Conservation (phyloP, 768 basidiomycete species). For the Suillus occidentalis region DNA sequence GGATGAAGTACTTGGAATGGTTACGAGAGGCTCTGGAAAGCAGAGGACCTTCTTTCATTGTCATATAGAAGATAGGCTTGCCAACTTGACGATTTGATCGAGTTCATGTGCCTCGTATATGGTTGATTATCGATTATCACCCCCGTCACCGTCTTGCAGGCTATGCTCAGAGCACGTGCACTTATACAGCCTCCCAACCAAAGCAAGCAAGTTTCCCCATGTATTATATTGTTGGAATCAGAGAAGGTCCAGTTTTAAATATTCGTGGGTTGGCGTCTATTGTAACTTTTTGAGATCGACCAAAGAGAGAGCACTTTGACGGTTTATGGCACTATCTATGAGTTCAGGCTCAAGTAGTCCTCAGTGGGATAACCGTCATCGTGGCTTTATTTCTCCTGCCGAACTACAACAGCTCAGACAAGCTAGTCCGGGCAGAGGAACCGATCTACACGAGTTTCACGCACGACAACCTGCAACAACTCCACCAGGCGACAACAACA, state of each 20-base stretch:
- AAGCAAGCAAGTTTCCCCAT: neutral
- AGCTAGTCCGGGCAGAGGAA: conserved; percentile 28
- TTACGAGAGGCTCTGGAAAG: conserved; percentile 3
- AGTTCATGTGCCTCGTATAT: neutral
- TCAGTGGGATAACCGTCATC: conserved; percentile 36
- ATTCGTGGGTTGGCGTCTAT: conserved; percentile 2
- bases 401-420: conserved; percentile 36
- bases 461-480: conserved; percentile 23
- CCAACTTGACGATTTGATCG: conserved; percentile 1
- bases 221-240: conserved; percentile 1
- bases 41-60: neutral
- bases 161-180: conserved; percentile 3
- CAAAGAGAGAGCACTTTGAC: neutral
- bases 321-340: conserved; percentile 1
- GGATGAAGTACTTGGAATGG: neutral
- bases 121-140: too few species aligned
- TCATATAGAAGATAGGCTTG: neutral
- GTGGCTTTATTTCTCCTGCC: conserved; percentile 35
- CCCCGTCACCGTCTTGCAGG: neutral
- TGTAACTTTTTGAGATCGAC: conserved; percentile 2
- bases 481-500: conserved; percentile 6
- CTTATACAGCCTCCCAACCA: neutral
- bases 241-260: conserved; percentile 1
- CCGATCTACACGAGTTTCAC: conserved; percentile 35
- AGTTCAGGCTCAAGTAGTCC: conserved; percentile 28